Conservation (phyloP, 768 basidiomycete species). For the Aureoboletus auriporus region DNA sequence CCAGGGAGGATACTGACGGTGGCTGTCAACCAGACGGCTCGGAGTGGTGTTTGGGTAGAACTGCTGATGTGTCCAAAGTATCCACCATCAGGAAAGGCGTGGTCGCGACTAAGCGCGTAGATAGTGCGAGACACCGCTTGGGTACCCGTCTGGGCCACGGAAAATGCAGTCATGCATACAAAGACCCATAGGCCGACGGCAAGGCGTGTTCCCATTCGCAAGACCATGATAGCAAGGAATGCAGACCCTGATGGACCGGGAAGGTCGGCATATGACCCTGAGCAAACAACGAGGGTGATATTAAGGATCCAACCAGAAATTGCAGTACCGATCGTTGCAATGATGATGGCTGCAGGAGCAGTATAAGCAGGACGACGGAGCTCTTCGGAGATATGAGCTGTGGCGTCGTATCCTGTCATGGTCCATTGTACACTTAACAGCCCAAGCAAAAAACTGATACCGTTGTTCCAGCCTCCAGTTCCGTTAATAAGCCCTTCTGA, state of each 20-base stretch:
- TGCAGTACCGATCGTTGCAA: slow-evolving; percentile 43
- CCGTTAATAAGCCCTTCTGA: slow-evolving; percentile 36
- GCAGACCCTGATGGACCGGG: slow-evolving; percentile 52
- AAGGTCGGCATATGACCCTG: slow-evolving; percentile 44
- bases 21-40: slow-evolving; percentile 52
- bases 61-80: slow-evolving; percentile 48
- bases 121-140: slow-evolving; percentile 58
- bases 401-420: slow-evolving; percentile 34
- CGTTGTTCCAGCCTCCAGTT: slow-evolving; percentile 40
- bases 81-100: slow-evolving; percentile 53
- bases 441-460: slow-evolving; percentile 43
- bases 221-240: slow-evolving; percentile 54
- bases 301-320: slow-evolving; percentile 64
- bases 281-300: slow-evolving; percentile 57
- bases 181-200: slow-evolving; percentile 54
- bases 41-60: slow-evolving; percentile 50
- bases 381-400: slow-evolving; percentile 37
- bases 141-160: slow-evolving; percentile 46
- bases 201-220: slow-evolving; percentile 48
- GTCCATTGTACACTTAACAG: slow-evolving; percentile 47
- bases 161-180: slow-evolving; percentile 62
- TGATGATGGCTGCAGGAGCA: slow-evolving; percentile 42
- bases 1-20: slow-evolving; percentile 40
- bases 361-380: slow-evolving; percentile 51
- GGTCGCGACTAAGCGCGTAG: slow-evolving; percentile 56